Evolutionary conservation across 2,329 filamentous ascomycete genomes (phyloP), one percentile per base, ranked within the genome.

Genomic region (Diplodia corticola): DNA sequence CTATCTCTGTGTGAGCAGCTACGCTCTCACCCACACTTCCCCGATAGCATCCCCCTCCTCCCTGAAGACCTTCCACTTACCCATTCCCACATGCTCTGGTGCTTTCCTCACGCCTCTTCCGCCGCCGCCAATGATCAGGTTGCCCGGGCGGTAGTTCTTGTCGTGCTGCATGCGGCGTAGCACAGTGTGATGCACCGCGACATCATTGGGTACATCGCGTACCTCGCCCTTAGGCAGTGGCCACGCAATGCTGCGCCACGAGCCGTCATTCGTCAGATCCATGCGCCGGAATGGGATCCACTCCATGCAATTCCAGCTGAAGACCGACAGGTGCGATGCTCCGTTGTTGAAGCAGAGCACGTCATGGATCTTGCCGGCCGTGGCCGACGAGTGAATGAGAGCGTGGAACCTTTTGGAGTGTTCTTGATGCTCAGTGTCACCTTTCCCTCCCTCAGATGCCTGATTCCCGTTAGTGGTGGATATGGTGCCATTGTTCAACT

Each of bases 201-300:
- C 91, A 64, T 89, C 82, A 9, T 85, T 77, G 0, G 91, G 91
- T 1, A 95, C 88, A 72, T 95, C 91, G 17, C 91, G 85, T 0
- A 89, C 87, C 77, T 94, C 91, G 10, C 91, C 92, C 33, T 88
- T 86, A 0, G 91, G 91, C 2, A 94, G 79, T 0, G 91, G 91
- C 90, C 91, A 94, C 9, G 88, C 83, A 70, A 95, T 94, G 0
- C 90, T 89, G 75, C 87, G 89, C 91, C 92, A 95, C 0, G 86
- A 87, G 0, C 90, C 90, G 68, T 93, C 89, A 0, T 80, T 67
- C 68, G 88, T 87, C 7, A 94, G 79, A 70, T 94, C 91, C 89
- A 95, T 93, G 26, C 91, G 83, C 1, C 90, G 85, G 78, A 94
- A 93, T 0, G 91, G 91, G 26, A 94, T 80, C 74, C 90, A 93